A percentile compares a stretch with the other conserved stretches of the same genome.
Conservation (phyloP, 1,284 basidiomycete species). For the Ganoderma lingzhi region DNA sequence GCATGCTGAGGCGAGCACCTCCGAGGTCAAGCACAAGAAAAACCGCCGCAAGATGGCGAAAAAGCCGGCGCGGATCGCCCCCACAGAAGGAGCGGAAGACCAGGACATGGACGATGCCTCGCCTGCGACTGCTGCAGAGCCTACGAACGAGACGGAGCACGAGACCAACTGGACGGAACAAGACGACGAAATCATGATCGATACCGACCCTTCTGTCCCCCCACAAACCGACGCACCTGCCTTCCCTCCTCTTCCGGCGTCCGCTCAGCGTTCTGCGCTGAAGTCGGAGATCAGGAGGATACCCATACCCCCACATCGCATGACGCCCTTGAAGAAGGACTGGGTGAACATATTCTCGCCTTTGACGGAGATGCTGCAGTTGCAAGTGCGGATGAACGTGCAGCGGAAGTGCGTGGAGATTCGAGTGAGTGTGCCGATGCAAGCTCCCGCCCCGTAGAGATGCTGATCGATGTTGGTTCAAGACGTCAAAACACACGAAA, state of each 20-base stretch:
- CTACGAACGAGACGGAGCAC: conserved; percentile 9
- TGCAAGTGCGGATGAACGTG: conserved; percentile 98
- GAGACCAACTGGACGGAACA: conserved; percentile 37
- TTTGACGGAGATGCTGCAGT: conserved; percentile 91
- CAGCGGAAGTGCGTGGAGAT: conserved; percentile 90
- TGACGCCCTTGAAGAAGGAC: conserved; percentile 97
- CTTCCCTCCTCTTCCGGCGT: conserved; percentile 71
- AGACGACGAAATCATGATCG: conserved; percentile 74
- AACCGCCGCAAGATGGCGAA: conserved; percentile 63
- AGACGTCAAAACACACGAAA: conserved; percentile 96
- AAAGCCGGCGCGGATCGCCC: conserved; percentile 39
- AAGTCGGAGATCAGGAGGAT: conserved; percentile 87
- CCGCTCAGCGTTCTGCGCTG: conserved; percentile 59
- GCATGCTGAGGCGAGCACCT: conserved; percentile 47
- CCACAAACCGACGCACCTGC: conserved; percentile 58
- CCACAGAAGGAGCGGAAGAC: conserved; percentile 43
- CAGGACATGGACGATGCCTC: conserved; percentile 45
- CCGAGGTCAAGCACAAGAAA: conserved; percentile 52
- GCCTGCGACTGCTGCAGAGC: conserved; percentile 13
- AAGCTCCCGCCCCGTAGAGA: neutral
- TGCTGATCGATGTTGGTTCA: conserved; percentile 13
- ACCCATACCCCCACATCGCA: conserved; percentile 94
- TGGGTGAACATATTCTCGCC: conserved; percentile 98
- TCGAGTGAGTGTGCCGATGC: conserved; percentile 66
- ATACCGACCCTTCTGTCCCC: conserved; percentile 53